A percentile compares a stretch with the other conserved stretches of the same genome.
Conservation (phyloP, 495 filamentous ascomycete genomes). For the Penicillium ochrochloron region DNA sequence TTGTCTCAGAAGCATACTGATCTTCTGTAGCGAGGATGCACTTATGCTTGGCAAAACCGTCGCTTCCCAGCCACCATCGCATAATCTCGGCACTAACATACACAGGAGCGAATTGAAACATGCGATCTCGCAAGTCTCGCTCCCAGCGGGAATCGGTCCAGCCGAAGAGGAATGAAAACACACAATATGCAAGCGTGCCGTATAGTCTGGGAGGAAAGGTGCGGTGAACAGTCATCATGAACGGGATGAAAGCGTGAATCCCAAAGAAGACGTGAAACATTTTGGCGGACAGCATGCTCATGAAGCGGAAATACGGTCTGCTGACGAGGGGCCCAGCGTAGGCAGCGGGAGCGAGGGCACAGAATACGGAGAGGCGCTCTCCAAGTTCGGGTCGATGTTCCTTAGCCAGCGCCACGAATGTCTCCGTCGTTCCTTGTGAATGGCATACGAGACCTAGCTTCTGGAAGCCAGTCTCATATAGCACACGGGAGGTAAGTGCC, state of each 20-base stretch:
- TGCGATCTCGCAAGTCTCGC: conserved; percentile 72
- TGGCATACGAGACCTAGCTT: conserved; percentile 86
- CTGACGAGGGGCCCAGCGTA: conserved; percentile 89
- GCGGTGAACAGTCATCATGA: conserved; percentile 87
- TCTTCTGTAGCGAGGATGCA: conserved; percentile 85
- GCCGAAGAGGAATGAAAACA: conserved; percentile 88
- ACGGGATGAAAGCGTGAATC: conserved; percentile 91
- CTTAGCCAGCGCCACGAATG: conserved; percentile 87
- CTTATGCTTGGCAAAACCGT: conserved; percentile 88
- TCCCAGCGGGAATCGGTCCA: conserved; percentile 93
- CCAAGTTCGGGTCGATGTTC: conserved; percentile 91
- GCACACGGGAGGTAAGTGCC: conserved; percentile 80
- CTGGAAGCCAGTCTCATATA: conserved; percentile 80
- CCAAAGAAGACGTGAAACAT: conserved; percentile 87
- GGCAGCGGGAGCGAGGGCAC: conserved; percentile 87
- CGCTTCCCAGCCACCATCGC: conserved; percentile 93
- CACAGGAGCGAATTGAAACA: conserved; percentile 91
- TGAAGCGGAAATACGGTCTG: conserved; percentile 91
- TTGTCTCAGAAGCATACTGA: conserved; percentile 65
- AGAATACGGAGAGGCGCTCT: conserved; percentile 85
- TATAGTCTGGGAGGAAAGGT: conserved; percentile 69
- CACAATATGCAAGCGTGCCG: conserved; percentile 84
- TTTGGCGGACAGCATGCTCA: conserved; percentile 74
- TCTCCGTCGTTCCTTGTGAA: conserved; percentile 90
- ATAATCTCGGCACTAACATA: conserved; percentile 91